phyloP scores from a whole-genome alignment of 805 yeast species.

The Saccharomycopsis synnaedendra region DNA sequence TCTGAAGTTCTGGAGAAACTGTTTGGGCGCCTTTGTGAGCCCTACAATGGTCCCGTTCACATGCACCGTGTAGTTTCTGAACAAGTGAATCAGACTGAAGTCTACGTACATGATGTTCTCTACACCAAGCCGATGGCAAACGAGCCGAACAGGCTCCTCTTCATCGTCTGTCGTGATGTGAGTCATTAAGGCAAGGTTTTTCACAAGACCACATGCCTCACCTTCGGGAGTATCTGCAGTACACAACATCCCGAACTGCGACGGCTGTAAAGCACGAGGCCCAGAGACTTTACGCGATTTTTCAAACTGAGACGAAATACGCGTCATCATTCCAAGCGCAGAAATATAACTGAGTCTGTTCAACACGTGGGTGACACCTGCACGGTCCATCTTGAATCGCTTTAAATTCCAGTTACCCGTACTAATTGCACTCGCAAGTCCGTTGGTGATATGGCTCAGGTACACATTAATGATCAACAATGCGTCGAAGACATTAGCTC shows the following conservation, averaged over 20 bases:
- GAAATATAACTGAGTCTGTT: conserved; percentile 86
- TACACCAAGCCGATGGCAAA: conserved; percentile 78
- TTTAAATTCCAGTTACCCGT: conserved; percentile 99
- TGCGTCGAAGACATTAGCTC: conserved; percentile 94
- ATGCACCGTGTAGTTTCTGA: conserved; percentile 73
- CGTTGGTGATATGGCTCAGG: conserved; percentile 86
- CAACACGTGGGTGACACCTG: conserved; percentile 96
- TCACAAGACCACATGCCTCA: conserved; percentile 98
- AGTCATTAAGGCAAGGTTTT: conserved; percentile 94
- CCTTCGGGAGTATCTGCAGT: conserved; percentile 99
- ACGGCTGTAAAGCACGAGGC: conserved; percentile 97
- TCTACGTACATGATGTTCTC: conserved; percentile 77
- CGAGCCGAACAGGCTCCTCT: conserved; percentile 70
- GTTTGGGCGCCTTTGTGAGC: conserved; percentile 75
- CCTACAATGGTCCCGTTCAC: conserved; percentile 93
- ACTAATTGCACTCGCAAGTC: conserved; percentile 90
- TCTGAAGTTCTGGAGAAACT: conserved; percentile 73
- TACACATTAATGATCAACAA: conserved; percentile 80
- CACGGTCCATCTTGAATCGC: conserved; percentile 98
- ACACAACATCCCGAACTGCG: conserved; percentile 98
- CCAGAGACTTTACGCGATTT: conserved; percentile 97
- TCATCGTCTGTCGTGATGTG: conserved; percentile 98
- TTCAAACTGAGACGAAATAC: conserved; percentile 97
- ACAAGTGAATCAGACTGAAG: conserved; percentile 66
- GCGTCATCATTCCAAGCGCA: conserved; percentile 98